Evolutionary conservation across 805 yeast genomes (phyloP), one percentile per base, ranked within the genome.

Genomic region (Lachancea kluyveri): DNA sequence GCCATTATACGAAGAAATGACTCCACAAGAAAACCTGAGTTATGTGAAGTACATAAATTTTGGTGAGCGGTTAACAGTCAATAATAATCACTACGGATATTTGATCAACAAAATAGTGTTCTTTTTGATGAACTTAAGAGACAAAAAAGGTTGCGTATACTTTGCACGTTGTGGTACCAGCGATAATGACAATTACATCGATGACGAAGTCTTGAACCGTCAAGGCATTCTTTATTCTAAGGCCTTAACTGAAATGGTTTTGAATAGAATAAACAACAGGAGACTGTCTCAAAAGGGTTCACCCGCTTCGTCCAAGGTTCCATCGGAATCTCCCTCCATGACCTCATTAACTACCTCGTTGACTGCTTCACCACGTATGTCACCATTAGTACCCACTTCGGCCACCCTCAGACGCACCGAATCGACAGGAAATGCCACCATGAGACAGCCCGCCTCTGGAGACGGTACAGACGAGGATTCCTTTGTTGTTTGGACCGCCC

Each of bases 401-500:
- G 53, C 52, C 5, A 40, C 50, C 2, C 17, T 43, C 11, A 35
- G 31, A 17, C 49, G 59, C 27, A 42, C 50, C 30, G 36, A 48
- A 9, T 45, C 46, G 12, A 36, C 42, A 12, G 55, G 53, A 3
- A 46, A 50, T 19, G 45, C 42, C 17, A 35, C 42, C 10, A 27
- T 48, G 22, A 59, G 62, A 39, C 68, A 62, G 35, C 60, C 61
- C 5, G 60, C 67, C 12, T 54, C 60, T 8, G 64, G 73, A 6
- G 82, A 77, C 53, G 81, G 79, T 5, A 63, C 68, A 6, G 70
- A 67, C 42, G 75, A 69, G 21, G 72, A 75, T 40, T 72, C 80
- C 4, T 67, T 88, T 46, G 77, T 79, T 3, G 88, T 92, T n/a
- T 90, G 97, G 95, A 87, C 96, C 1, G 94, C 97, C 1, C 85